Percentiles rank a stretch among this genome's conserved stretches.
Conservation (phyloP, 371 early-diverging fungal genomes). For the Apophysomyces ossiformis region DNA sequence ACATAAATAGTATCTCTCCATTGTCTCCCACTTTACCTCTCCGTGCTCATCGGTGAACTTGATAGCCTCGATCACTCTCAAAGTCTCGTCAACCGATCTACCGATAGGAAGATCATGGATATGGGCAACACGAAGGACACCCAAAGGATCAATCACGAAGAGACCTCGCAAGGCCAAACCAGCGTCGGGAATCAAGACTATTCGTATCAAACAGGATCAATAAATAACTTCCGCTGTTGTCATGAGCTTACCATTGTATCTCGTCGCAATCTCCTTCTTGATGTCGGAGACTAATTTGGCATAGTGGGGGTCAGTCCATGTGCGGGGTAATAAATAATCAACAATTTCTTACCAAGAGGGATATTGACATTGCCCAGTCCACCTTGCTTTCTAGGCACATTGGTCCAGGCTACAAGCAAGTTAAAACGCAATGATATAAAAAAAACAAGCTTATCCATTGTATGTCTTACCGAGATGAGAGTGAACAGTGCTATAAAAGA, state of each 20-base stretch:
- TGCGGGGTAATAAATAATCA: constrained; percentile 38
- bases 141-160: constrained; percentile 95
- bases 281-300: constrained; percentile 75
- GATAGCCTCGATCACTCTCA: constrained; percentile 96
- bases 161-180: constrained; percentile 74
- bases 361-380: constrained; percentile 93
- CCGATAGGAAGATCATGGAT: constrained; percentile 89
- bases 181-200: constrained; percentile 70
- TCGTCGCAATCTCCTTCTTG: constrained; percentile 81
- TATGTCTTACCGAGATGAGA: constrained; percentile 50
- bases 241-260: constrained; percentile 79
- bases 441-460: not conserved
- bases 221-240: constrained; percentile 50
- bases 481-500: constrained; percentile 42
- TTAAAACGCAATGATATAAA: constrained; percentile 28
- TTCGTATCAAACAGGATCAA: not conserved
- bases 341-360: constrained; percentile 24
- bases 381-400: constrained; percentile 69
- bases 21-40: constrained; percentile 53
- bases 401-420: constrained; percentile 52
- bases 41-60: constrained; percentile 93
- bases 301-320: not conserved
- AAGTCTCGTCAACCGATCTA: constrained; percentile 91
- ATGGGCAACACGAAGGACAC: constrained; percentile 67
- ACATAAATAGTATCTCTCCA: not conserved